Evolutionary conservation across 202 grass and related monocot species (phyloP).

Genomic region (Setaria italica): DNA sequence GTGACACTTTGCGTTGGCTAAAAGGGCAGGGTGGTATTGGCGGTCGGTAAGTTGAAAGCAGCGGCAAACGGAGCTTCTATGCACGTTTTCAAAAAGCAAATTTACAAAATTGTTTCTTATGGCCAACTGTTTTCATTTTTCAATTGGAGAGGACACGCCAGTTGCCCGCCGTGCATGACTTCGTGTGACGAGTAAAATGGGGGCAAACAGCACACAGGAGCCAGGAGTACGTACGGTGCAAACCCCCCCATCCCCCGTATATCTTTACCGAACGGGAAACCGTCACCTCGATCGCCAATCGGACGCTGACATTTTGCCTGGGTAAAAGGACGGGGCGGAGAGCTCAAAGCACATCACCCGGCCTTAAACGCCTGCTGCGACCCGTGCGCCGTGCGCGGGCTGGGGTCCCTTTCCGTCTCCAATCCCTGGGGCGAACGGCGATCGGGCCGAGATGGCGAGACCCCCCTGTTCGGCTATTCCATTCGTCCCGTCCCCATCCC

Average conservation of each 20-base stretch:
- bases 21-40: neutral
- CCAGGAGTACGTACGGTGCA: too few species aligned
- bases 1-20: neutral
- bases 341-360: neutral
- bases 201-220: too few species aligned
- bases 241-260: too few species aligned
- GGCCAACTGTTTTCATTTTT: neutral
- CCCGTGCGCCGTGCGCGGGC: too few species aligned
- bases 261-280: too few species aligned
- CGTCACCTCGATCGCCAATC: neutral
- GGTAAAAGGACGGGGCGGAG: neutral
- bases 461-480: neutral
- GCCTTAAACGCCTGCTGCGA: constrained; percentile 5
- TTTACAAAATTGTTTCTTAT: neutral
- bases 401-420: neutral
- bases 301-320: neutral
- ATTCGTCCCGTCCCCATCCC: constrained; percentile 13
- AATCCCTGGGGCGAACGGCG: neutral
- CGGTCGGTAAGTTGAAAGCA: neutral
- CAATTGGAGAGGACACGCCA: too few species aligned
- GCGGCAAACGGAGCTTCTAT: neutral
- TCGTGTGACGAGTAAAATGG: too few species aligned
- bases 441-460: neutral
- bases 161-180: too few species aligned
- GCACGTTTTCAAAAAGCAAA: neutral